Evolutionary conservation across 352 stramenopile genomes (phyloP), one percentile per base, ranked within the genome.

Genomic region (Phytophthora tubulina): DNA sequence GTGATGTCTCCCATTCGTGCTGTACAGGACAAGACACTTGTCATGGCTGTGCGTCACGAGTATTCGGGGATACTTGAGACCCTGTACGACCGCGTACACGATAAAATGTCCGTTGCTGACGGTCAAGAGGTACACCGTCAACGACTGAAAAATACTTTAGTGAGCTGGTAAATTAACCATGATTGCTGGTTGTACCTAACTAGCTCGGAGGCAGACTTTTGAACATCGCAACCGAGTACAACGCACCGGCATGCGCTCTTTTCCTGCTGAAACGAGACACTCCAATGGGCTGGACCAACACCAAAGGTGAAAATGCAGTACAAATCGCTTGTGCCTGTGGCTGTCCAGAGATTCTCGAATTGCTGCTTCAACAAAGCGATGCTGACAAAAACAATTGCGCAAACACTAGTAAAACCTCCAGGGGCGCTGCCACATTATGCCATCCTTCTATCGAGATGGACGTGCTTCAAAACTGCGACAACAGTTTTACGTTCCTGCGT

Each of bases 11-110:
- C 21, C 21, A 27, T 27, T 27, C 21, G 21, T 27, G 30, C 30
- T 58, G n/a, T 60, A 35, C 32, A 72, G 66, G 59, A 74, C 17
- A 74, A 70, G 33, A 74, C 67, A 2, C 53, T 74, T 3, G 60
- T 70, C 1, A 70, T 74, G 67, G 67, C 67, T 7, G 67, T 74
- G 14, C 60, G 60, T 2, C 67, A 74, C 46, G 67, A 70, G 9
- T 70, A 53, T 10, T 7, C 44, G 10, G 53, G n/a, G 3, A 55
- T 70, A 15, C 46, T 74, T 5, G 60, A 74, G n/a, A 38, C 60
- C 8, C 48, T 74, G 10, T 74, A 74, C 42, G 67, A 74, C 21
- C 60, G 38, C 0, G 60, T 74, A 17, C 52, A 66, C 6, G 35
- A 69, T 33, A 30, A 39, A 21, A 14, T 66, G 17, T 50, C 52